A percentile compares a stretch with the other conserved stretches of the same genome.
Conservation (phyloP, 2,329 filamentous ascomycete genomes). For the Purpureocillium takamizusanense region DNA sequence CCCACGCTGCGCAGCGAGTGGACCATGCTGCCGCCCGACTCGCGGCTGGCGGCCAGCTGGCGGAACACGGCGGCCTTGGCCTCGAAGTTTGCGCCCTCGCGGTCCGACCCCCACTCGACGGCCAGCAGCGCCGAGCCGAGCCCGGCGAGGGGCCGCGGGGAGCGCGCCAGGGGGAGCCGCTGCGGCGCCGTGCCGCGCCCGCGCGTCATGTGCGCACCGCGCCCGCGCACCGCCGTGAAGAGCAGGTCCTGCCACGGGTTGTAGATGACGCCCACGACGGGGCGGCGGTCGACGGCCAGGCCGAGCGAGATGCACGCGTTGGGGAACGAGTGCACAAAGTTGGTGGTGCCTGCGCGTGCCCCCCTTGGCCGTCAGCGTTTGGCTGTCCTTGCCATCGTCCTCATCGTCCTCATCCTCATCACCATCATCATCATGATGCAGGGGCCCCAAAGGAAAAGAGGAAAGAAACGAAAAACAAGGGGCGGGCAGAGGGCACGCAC, state of each 20-base stretch:
- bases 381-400: too few relatives aligned
- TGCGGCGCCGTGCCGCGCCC: constrained; percentile 28
- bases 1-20: constrained; percentile 64
- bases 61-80: constrained; percentile 60
- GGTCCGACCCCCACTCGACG: constrained; percentile 64
- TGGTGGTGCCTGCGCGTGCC: constrained; percentile 51
- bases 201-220: constrained; percentile 53
- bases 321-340: constrained; percentile 71
- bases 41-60: constrained; percentile 46
- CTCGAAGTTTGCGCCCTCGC: constrained; percentile 61
- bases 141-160: constrained; percentile 46
- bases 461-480: neutral
- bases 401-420: too few relatives aligned
- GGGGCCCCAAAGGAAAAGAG: too few relatives aligned
- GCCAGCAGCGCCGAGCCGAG: constrained; percentile 58
- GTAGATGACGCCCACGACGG: constrained; percentile 67
- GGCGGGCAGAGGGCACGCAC: constrained; percentile 18
- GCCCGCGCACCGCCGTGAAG: constrained; percentile 59
- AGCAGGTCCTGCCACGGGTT: constrained; percentile 66
- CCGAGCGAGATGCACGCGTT: constrained; percentile 71
- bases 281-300: constrained; percentile 51
- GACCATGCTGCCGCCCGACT: constrained; percentile 64
- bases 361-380: too few relatives aligned
- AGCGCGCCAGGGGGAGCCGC: constrained; percentile 29
- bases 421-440: too few relatives aligned